A percentile compares a stretch with the other conserved stretches of the same genome.
These are phyloP conservation scores for Neolentinus lepideus DNA, from an alignment of 1,284 basidiomycete genomes.

Conservation along the genomic window DNA sequence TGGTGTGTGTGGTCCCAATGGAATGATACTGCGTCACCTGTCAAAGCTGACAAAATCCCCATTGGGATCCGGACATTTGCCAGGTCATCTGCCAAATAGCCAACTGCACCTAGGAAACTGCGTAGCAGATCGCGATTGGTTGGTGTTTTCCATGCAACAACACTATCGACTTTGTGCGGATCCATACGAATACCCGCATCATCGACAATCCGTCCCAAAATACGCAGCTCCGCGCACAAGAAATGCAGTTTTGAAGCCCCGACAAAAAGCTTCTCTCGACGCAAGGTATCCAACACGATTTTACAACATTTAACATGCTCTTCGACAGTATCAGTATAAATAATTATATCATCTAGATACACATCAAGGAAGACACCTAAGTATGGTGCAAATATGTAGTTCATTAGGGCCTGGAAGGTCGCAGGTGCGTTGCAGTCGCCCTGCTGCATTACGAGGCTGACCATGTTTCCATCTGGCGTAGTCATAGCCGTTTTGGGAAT, in stretches of 20 bases:
- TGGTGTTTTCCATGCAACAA: slow-evolving; percentile 23
- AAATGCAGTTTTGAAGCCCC: slow-evolving; percentile 21
- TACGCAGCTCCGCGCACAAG: slow-evolving; percentile 14
- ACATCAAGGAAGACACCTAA: slow-evolving; percentile 20
- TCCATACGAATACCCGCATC: slow-evolving; percentile 23
- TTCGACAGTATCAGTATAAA: slow-evolving; percentile 17
- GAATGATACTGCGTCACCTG: slow-evolving; percentile 9
- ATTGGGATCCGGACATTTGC: slow-evolving; percentile 14
- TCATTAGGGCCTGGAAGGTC: slow-evolving; percentile 28
- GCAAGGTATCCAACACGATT: slow-evolving; percentile 16
- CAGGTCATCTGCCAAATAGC: slow-evolving; percentile 17
- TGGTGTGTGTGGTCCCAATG: slow-evolving; percentile 19
- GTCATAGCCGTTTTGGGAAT: slow-evolving; percentile 17
- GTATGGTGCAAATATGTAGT: slow-evolving; percentile 20
- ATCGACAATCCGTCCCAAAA: slow-evolving; percentile 24
- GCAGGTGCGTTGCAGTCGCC: slow-evolving; percentile 29
- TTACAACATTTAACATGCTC: slow-evolving; percentile 22
- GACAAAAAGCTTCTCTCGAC: slow-evolving; percentile 16
- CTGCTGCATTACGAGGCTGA: slow-evolving; percentile 26
- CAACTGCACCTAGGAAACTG: slow-evolving; percentile 19
- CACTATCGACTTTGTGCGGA: slow-evolving; percentile 20
- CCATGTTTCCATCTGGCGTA: slow-evolving; percentile 29
- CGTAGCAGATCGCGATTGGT: slow-evolving; percentile 13
- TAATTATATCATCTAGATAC: slow-evolving; percentile 25
- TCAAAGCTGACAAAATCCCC: slow-evolving; percentile 12